phyloP scores from a whole-genome alignment of 1,284 basidiomycete species.

The Volvariella surrecta region DNA sequence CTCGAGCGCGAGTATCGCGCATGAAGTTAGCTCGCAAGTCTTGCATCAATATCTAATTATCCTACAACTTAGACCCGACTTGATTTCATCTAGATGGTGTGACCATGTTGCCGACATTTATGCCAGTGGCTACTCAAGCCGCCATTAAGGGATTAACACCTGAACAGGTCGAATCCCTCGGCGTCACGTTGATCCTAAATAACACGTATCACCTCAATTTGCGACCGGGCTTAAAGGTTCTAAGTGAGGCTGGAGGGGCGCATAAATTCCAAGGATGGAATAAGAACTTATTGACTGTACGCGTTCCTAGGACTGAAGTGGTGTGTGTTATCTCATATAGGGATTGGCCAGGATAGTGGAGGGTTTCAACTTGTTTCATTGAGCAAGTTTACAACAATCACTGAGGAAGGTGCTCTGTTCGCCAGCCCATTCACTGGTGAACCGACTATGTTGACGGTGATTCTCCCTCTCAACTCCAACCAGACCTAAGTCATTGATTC shows the following conservation, averaged over 20 bases:
- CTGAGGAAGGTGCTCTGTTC: conserved; percentile 80
- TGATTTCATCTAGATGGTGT: conserved; percentile 46
- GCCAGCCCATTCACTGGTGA: conserved; percentile 76
- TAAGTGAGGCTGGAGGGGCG: conserved; percentile 68
- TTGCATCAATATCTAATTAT: background rate
- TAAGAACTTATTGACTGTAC: conserved; percentile 70
- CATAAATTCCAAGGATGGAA: conserved; percentile 83
- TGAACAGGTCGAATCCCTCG: conserved; percentile 76
- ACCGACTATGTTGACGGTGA: conserved; percentile 76
- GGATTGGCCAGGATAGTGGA: conserved; percentile 57
- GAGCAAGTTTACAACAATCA: conserved; percentile 76
- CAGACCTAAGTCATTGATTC: conserved; percentile 12
- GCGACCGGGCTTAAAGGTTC: conserved; percentile 64
- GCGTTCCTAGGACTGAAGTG: conserved; percentile 15
- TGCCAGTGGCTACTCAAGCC: conserved; percentile 86
- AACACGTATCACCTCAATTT: conserved; percentile 83
- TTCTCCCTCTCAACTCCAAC: conserved; percentile 12
- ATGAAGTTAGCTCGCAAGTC: conserved; percentile 63
- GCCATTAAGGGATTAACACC: conserved; percentile 80
- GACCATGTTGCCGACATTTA: conserved; percentile 80
- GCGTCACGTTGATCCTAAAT: conserved; percentile 72
- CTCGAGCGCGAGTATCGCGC: conserved; percentile 65
- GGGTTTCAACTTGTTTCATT: conserved; percentile 83
- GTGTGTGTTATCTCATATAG: conserved; percentile 2
- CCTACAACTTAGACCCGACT: conserved; percentile 4